phyloP scores from a whole-genome alignment of 164 flowering plant species.

The Protea cynaroides region DNA sequence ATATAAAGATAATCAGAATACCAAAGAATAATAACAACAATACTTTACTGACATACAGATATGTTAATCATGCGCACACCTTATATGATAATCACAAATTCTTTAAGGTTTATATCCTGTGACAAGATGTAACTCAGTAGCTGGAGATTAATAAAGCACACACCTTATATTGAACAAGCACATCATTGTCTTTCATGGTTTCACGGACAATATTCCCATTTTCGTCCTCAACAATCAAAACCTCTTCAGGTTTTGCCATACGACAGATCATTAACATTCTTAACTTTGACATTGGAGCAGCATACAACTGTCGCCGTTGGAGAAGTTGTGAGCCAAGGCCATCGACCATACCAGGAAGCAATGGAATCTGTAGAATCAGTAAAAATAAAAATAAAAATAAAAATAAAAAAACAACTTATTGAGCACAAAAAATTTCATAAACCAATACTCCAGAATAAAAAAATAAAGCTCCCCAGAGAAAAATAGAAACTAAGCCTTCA shows the following conservation, averaged over 20 bases:
- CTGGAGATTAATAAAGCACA: background rate
- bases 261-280: slow-evolving; percentile 93
- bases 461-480: background rate
- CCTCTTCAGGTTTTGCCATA: slow-evolving; percentile 99
- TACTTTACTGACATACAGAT: too few species aligned
- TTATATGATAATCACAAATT: too few species aligned
- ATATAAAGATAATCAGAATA: too few species aligned
- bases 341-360: slow-evolving; percentile 67
- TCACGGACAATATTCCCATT: slow-evolving; percentile 99
- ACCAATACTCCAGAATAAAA: background rate
- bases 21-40: too few species aligned
- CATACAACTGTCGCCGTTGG: slow-evolving; percentile 81
- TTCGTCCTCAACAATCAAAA: slow-evolving; percentile 97
- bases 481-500: background rate
- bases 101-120: background rate
- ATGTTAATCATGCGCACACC: too few species aligned
- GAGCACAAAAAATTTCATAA: background rate
- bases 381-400: background rate
- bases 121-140: background rate
- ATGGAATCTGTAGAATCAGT: slow-evolving; percentile 45
- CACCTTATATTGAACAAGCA: slow-evolving; percentile 98
- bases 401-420: background rate
- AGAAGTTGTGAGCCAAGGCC: slow-evolving; percentile 65
- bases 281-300: slow-evolving; percentile 83
- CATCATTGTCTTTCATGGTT: slow-evolving; percentile 99